Evolutionary conservation across 148 eudicot genomes (phyloP).

Genomic region (Chenopodium album): DNA sequence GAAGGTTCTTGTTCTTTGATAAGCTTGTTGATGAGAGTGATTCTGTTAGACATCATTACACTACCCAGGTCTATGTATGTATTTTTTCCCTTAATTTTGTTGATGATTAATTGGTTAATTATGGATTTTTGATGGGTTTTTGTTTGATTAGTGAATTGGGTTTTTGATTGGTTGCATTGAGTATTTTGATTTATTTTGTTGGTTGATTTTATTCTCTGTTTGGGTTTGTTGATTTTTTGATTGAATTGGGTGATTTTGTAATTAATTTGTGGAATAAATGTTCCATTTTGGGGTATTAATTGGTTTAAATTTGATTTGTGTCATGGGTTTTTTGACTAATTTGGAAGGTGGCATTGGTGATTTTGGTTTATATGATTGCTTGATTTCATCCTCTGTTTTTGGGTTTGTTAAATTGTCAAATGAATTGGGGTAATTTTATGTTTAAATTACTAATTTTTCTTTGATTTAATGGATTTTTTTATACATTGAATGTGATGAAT

Average conservation of each 20-base stretch:
- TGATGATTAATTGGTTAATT: neutral
- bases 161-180: neutral
- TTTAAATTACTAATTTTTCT: neutral
- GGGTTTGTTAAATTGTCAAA: neutral
- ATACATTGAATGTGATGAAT: neutral
- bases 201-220: neutral
- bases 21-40: conserved; percentile 85
- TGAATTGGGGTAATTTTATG: neutral
- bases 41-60: conserved; percentile 68
- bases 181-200: neutral
- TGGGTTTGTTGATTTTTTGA: neutral
- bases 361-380: neutral
- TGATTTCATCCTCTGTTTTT: neutral
- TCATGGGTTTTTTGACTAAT: neutral
- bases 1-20: conserved; percentile 85
- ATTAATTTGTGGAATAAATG: neutral
- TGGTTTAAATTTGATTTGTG: neutral
- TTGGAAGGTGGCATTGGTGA: neutral
- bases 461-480: neutral
- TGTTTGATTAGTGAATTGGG: neutral
- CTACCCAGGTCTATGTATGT: conserved; percentile 71
- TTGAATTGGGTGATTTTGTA: neutral
- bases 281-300: neutral
- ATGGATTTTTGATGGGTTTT: neutral
- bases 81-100: neutral